Conservation (phyloP, 73 alveolate species). For the Tetrahymena borealis region DNA sequence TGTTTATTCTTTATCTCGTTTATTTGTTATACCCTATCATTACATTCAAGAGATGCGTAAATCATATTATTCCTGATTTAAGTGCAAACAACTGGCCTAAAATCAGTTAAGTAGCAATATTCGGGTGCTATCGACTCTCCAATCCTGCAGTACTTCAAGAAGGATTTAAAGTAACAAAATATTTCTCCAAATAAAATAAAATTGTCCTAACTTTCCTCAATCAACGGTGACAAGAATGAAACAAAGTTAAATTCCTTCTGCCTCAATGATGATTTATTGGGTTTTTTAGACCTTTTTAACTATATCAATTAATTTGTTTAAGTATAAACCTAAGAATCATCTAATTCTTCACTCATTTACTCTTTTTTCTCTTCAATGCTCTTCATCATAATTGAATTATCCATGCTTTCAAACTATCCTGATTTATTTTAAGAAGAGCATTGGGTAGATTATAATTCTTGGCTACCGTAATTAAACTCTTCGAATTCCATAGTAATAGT, state of each 20-base stretch:
- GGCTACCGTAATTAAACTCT: too few relatives aligned
- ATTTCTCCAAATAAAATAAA: not conserved
- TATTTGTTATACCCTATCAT: not conserved
- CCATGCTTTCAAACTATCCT: too few relatives aligned
- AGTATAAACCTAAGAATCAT: too few relatives aligned
- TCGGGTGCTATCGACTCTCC: not conserved
- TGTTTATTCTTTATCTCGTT: not conserved
- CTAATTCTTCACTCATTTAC: too few relatives aligned
- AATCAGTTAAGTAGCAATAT: not conserved
- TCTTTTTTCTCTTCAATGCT: too few relatives aligned
- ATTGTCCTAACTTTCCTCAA: not conserved
- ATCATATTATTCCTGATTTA: not conserved
- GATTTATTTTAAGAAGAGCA: too few relatives aligned
- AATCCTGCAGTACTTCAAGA: not conserved
- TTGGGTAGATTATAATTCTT: too few relatives aligned
- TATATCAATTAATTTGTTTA: too few relatives aligned
- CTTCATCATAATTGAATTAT: too few relatives aligned
- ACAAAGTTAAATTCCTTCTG: not conserved
- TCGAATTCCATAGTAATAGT: too few relatives aligned
- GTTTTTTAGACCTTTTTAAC: too few relatives aligned
- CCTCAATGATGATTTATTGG: not conserved
- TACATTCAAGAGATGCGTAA: not conserved
- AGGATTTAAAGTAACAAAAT: not conserved
- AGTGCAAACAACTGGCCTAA: not conserved
- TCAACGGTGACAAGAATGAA: not conserved